phyloP scores from a whole-genome alignment of 768 basidiomycete genomes.

The Lentinus tigrinus region DNA sequence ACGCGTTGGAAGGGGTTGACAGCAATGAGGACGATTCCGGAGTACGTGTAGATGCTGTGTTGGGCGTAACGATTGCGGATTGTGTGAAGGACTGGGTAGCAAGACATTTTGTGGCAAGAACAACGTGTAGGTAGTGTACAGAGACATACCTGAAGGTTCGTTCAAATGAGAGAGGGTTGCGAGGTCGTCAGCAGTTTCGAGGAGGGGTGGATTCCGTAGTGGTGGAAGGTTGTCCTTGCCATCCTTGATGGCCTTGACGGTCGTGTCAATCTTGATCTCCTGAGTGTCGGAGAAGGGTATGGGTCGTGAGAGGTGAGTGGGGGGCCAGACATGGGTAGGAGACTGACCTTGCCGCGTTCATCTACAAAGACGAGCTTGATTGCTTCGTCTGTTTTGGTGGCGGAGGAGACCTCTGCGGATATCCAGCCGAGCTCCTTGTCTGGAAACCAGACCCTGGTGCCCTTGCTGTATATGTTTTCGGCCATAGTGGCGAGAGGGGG shows the following conservation, averaged over 20 bases:
- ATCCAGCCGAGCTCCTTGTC: conserved; percentile 96
- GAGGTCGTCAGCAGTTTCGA: conserved; percentile 97
- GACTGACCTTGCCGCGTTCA: conserved; percentile 84
- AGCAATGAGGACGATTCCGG: conserved; percentile 97
- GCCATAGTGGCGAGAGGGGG: conserved; percentile 50
- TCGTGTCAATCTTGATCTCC: conserved; percentile 81
- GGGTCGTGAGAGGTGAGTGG: neutral
- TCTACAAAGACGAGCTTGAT: conserved; percentile 86
- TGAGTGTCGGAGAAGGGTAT: conserved; percentile 28
- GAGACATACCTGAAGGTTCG: conserved; percentile 83
- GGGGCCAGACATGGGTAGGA: conserved; percentile 10
- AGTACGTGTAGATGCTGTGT: conserved; percentile 98
- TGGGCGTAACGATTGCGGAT: conserved; percentile 96
- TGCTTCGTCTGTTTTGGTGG: conserved; percentile 66
- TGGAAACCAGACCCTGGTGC: conserved; percentile 88
- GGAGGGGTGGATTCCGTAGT: conserved; percentile 90
- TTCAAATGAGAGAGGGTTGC: conserved; percentile 97
- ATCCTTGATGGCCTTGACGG: conserved; percentile 76
- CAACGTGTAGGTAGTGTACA: neutral
- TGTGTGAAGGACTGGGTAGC: conserved; percentile 79
- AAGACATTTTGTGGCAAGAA: neutral
- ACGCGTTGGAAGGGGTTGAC: conserved; percentile 99
- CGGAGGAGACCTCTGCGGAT: conserved; percentile 76
- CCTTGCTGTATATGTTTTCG: conserved; percentile 90
- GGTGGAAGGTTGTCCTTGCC: conserved; percentile 83